Evolutionary conservation across 495 filamentous ascomycete genomes (phyloP), one percentile per base, ranked within the genome.

Genomic region (Daldinia decipiens): DNA sequence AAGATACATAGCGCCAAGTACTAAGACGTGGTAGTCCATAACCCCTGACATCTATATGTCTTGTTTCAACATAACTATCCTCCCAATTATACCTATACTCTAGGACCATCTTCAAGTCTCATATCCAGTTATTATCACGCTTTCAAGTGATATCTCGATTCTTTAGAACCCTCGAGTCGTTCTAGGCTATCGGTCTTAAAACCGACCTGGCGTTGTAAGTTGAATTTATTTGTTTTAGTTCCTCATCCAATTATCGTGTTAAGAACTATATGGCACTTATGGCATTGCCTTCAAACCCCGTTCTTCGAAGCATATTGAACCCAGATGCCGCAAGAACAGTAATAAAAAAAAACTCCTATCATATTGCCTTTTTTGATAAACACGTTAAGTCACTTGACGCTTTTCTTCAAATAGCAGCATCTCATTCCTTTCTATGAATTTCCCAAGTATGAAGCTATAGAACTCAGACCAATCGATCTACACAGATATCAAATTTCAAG

Each of bases 151-250:
- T 8, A 19, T 45, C 34, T 31, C 15, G 24, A 63, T 29, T 32
- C 0, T 24, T 15, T 31, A 34, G 17, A 24, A 12, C 3, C 26
- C n/a, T 12, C 13, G 4, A 47, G 17, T 0, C 5, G 8, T 52
- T 29, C 32, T 7, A n/a, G 21, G 7, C 15, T 7, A 17, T 21
- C 40, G n/a, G 13, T 17, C 51, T 45, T 5, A 26, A 27, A 53
- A 55, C 12, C 32, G n/a, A 34, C 15, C 59, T 53, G 6, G n/a
- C n/a, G n/a, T 15, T 31, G 62, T 66, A 66, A 50, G 62, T 66
- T 56, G 54, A 52, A 34, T 51, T 34, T 31, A 17, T 32, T 26
- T 27, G 32, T 43, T 15, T 27, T 3, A 26, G n/a, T 34, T 17
- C 15, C n/a, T 11, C 3, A n/a, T 24, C 5, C 24, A 27, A n/a